Base-by-base conservation (phyloP, 1,139 yeast species). In the Pichia sp. region DNA sequence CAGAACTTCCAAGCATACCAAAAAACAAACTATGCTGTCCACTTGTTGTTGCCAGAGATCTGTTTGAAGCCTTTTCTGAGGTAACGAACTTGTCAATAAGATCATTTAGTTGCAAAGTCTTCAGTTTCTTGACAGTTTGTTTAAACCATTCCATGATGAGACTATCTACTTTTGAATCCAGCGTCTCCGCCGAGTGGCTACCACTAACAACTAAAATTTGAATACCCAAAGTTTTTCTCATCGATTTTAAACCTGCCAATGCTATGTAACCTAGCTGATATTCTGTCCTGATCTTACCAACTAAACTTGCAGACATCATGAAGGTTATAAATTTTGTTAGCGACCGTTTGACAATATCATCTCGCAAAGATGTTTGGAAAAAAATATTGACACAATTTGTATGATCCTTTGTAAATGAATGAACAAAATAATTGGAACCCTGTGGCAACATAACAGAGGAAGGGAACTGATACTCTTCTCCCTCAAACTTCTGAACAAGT, bases 251-350 rank as follows among this genome's bases (percentile, higher is more conserved):
- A 0, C 89, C 89, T 45, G 82, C 78, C 5, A 76, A 59, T 0
- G 83, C 79, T 7, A 76, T 71, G 64, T 84, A 84, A 0, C 88
- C 90, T 50, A 85, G 68, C 61, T 82, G 85, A 54, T 74, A 75
- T 56, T 75, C 76, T 23, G 72, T 73, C 60, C 90, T 70, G 23
- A 85, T 68, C 54, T 78, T 80, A 3, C 74, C 67, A 1, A 70
- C 67, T n/a, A 80, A 70, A 6, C 72, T 67, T 8, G 71, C 61
- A 0, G 76, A 69, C 59, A 84, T 63, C 23, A 78, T 55, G 61
- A 72, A 79, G 0, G 80, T 75, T 0, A 80, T 55, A 7, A 85
- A 64, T 23, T 69, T 71, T 0, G 83, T 75, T 52, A 81, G 56
- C 0, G 80, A 66, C 49, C 75, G 66, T 1, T 65, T 61, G 13